These are phyloP conservation scores for Brasilioporus rufonigricans DNA, from an alignment of 768 basidiomycete genomes.

Conservation along the genomic window DNA sequence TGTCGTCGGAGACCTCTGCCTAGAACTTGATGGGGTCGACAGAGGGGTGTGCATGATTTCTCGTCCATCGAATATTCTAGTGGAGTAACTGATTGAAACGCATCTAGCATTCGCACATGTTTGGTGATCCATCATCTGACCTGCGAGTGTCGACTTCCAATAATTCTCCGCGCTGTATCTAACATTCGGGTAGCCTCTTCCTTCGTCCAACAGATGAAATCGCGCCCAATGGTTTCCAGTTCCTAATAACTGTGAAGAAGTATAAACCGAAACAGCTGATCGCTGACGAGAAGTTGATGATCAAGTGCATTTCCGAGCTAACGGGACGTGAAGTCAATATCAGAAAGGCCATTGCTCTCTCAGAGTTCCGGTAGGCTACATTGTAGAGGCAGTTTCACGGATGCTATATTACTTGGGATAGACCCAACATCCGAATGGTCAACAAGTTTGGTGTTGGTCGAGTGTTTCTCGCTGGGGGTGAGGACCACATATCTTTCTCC, in stretches of 20 bases:
- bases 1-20: no score
- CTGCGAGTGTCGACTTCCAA: no score
- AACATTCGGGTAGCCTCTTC: neutral
- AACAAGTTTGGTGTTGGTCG: constrained; percentile 27
- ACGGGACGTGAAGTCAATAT: constrained; percentile 33
- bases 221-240: neutral
- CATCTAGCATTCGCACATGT: no score
- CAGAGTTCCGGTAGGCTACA: neutral
- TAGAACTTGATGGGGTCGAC: no score
- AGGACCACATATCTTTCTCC: neutral
- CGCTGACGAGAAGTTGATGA: constrained; percentile 25
- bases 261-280: constrained; percentile 17
- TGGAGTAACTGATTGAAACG: no score
- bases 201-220: neutral
- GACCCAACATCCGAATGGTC: neutral
- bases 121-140: no score
- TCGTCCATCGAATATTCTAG: no score
- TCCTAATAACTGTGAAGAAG: constrained; percentile 2
- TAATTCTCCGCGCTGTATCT: no score
- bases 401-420: neutral
- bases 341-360: constrained; percentile 23
- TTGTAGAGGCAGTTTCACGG: neutral
- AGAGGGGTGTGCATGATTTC: no score
- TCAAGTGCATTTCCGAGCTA: constrained; percentile 28
- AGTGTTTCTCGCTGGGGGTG: constrained; percentile 18